Evolutionary conservation across 768 basidiomycete genomes (phyloP), one percentile per base, ranked within the genome.

Genomic region (Cystofilobasidium ferigula): DNA sequence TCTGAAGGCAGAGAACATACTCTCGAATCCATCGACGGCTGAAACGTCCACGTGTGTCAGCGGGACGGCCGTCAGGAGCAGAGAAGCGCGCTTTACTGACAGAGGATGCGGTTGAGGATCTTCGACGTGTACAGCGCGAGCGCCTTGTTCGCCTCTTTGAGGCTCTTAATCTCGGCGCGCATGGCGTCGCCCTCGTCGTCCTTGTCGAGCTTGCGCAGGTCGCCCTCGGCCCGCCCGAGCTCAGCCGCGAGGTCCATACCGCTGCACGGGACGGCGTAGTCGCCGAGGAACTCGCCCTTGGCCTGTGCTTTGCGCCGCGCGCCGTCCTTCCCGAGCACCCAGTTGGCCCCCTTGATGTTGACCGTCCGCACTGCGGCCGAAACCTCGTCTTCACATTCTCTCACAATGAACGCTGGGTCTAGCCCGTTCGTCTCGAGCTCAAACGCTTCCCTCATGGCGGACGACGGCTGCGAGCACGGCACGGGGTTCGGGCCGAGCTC

Each of bases 191-290:
- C 70, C 30, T 71, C 70, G 20, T 72, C 70, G 14, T 64, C 70
- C 36, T 72, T 70, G n/a, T 61, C 70, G 42, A 59, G 30, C 22
- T 53, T 60, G 42, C 66, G 61, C 69, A 71, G 8, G 62, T 32
- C 61, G 40, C 20, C 63, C 79, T 93, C 88, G 10, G 89, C 91
- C 48, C 90, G 84, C 36, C 89, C 91, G 65, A 94, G 83, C 76
- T 93, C 91, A 57, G 90, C 88, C 32, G 91, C 91, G 51, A 92
- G 83, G 73, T 92, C 89, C 59, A 91, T 82, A 24, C 89, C 89
- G 88, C 69, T 69, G 18, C 68, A 61, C 22, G 67, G 66, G 10
- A 62, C 66, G 22, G 51, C 64, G 24, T 54, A 43, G 36, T 69
- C 70, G 6, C 61, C 71, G 51, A 64, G 28, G 38, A 60, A 63